A percentile compares a stretch with the other conserved stretches of the same genome.
Evolutionary conservation across 2,329 filamentous ascomycete species (phyloP).

Genomic region (Aspergillus eucalypticola): DNA sequence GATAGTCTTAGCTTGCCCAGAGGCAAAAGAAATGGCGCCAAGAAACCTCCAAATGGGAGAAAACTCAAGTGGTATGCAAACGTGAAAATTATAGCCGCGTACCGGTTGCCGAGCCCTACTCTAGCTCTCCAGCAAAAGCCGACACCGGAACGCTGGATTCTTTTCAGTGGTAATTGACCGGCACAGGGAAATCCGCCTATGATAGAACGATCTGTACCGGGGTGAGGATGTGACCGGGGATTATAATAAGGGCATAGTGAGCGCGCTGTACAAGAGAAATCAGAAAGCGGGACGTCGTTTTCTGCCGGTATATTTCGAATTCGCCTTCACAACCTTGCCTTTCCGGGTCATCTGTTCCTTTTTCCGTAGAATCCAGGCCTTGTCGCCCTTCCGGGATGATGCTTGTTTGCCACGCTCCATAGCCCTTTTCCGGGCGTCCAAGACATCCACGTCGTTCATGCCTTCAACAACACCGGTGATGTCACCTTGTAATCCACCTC

Average conservation of each 20-base stretch:
- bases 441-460: constrained; percentile 83
- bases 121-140: not conserved
- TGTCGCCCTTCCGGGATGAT: constrained; percentile 49
- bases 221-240: not conserved
- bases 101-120: not conserved
- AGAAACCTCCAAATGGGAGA: not conserved
- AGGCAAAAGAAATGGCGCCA: not conserved
- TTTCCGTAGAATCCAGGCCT: constrained; percentile 57
- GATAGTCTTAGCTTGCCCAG: not conserved
- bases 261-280: not conserved
- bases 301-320: constrained; percentile 89
- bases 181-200: not conserved
- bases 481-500: constrained; percentile 64
- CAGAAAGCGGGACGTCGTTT: constrained; percentile 79
- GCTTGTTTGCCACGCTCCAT: constrained; percentile 44
- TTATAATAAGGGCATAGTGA: not conserved
- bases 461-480: constrained; percentile 88
- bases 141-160: not conserved
- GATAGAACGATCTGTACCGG: not conserved
- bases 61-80: not conserved
- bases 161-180: not conserved
- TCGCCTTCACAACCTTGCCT: constrained; percentile 89
- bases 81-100: not conserved
- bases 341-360: constrained; percentile 94
- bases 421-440: constrained; percentile 65